Percentiles rank a stretch among this genome's conserved stretches.
These are phyloP conservation scores for Podospora pseudopauciseta DNA, from an alignment of 495 filamentous ascomycete genomes.

Conservation along the genomic window DNA sequence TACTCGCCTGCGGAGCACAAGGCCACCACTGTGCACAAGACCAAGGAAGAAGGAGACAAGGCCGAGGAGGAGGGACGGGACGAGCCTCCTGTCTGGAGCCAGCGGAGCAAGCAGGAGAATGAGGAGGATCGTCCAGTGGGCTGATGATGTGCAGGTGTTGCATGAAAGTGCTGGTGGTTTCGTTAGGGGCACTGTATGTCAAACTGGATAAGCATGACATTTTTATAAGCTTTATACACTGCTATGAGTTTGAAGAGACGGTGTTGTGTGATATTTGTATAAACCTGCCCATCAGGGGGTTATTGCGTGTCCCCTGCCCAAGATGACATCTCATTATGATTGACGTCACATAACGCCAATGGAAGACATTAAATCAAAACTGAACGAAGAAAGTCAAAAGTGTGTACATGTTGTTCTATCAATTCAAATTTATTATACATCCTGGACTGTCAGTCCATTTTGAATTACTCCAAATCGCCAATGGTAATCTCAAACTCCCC, in stretches of 20 bases:
- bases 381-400: too few species aligned
- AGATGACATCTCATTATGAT: too few species aligned
- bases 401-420: too few species aligned
- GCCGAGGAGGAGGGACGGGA: conserved; percentile 60
- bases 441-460: background rate
- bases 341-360: too few species aligned
- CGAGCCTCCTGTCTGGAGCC: conserved; percentile 57
- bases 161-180: background rate
- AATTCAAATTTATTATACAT: background rate
- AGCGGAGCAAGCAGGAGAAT: conserved; percentile 54
- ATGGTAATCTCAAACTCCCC: conserved; percentile 14
- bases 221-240: too few species aligned
- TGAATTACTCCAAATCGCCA: background rate
- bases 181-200: background rate
- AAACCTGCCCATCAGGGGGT: too few species aligned
- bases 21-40: conserved; percentile 54
- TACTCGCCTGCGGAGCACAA: conserved; percentile 61
- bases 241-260: too few species aligned
- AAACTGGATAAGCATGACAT: too few species aligned
- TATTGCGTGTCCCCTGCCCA: too few species aligned
- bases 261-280: too few species aligned
- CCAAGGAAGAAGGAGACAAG: conserved; percentile 58
- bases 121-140: conserved; percentile 53
- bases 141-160: background rate
- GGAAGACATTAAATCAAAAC: too few species aligned